phyloP scores from a whole-genome alignment of 495 filamentous ascomycete genomes.

The Annulohypoxylon bovei region DNA sequence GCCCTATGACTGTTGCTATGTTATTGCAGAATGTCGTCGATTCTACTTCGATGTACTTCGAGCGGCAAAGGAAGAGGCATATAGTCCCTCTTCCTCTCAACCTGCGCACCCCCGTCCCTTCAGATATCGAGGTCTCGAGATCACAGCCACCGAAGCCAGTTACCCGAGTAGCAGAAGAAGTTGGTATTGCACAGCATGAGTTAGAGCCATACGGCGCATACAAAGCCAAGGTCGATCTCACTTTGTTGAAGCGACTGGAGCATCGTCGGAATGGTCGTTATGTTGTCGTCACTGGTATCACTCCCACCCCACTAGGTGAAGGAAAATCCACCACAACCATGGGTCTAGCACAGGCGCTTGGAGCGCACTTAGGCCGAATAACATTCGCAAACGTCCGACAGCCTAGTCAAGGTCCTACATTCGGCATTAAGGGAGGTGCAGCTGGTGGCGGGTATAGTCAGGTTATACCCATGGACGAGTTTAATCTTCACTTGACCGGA shows the following conservation, averaged over 20 bases:
- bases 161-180: conserved; percentile 80
- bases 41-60: conserved; percentile 81
- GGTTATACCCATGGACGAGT: conserved; percentile 99
- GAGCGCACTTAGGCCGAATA: conserved; percentile 85
- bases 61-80: conserved; percentile 77
- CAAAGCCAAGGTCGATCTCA: conserved; percentile 93
- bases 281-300: conserved; percentile 92
- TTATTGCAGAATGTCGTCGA: conserved; percentile 93
- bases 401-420: conserved; percentile 96
- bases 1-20: conserved; percentile 99
- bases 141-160: conserved; percentile 91
- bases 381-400: conserved; percentile 97
- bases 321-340: conserved; percentile 99
- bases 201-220: conserved; percentile 93
- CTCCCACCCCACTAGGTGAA: conserved; percentile 96
- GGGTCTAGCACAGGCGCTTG: conserved; percentile 93
- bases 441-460: conserved; percentile 98
- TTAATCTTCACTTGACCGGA: conserved; percentile 96
- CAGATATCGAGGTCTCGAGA: conserved; percentile 91
- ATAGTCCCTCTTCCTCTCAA: conserved; percentile 83
- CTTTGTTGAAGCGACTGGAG: conserved; percentile 79
- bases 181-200: conserved; percentile 86
- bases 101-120: conserved; percentile 79
- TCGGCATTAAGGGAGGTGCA: conserved; percentile 98
- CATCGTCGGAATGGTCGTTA: conserved; percentile 91